A percentile compares a stretch with the other conserved stretches of the same genome.
Evolutionary conservation across 371 early-diverging fungal species (phyloP).

Genomic region (Capniomyces stellatus): DNA sequence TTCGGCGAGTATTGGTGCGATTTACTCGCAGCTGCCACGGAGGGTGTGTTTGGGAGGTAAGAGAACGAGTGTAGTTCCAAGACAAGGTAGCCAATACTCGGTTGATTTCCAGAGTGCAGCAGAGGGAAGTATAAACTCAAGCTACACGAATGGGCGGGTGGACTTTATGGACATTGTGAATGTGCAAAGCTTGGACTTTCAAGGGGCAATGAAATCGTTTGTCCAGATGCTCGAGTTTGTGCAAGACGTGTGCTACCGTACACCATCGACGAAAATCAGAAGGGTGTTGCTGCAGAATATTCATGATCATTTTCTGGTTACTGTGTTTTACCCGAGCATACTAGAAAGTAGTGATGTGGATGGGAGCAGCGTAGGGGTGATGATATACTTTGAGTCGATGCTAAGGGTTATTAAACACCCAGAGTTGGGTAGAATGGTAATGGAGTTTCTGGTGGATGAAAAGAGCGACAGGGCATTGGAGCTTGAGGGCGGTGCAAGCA

Average conservation of each 20-base stretch:
- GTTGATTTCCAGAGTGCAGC: constrained; percentile 26
- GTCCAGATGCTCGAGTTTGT: constrained; percentile 58
- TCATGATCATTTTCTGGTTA: constrained; percentile 58
- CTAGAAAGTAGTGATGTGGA: constrained; percentile 76
- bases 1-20: constrained; percentile 71
- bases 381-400: constrained; percentile 73
- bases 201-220: constrained; percentile 56
- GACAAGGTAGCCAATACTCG: constrained; percentile 19
- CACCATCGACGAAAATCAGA: constrained; percentile 54
- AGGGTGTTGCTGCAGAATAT: constrained; percentile 41
- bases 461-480: too few species aligned
- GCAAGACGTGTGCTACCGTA: constrained; percentile 62
- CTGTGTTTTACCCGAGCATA: constrained; percentile 70
- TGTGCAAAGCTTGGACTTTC: constrained; percentile 33
- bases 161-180: constrained; percentile 6
- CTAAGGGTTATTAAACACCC: constrained; percentile 54
- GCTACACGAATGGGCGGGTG: constrained; percentile 1
- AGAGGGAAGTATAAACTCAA: constrained; percentile 20
- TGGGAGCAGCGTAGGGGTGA: constrained; percentile 74
- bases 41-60: constrained; percentile 36
- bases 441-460: constrained; percentile 56
- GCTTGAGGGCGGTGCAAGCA: constrained; percentile 6
- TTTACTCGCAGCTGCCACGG: constrained; percentile 82
- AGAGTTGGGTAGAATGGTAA: constrained; percentile 47
- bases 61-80: constrained; percentile 17